A percentile compares a stretch with the other conserved stretches of the same genome.
These are phyloP conservation scores for Aspergillus conjunctus DNA, from an alignment of 495 filamentous ascomycete species.

Conservation along the genomic window DNA sequence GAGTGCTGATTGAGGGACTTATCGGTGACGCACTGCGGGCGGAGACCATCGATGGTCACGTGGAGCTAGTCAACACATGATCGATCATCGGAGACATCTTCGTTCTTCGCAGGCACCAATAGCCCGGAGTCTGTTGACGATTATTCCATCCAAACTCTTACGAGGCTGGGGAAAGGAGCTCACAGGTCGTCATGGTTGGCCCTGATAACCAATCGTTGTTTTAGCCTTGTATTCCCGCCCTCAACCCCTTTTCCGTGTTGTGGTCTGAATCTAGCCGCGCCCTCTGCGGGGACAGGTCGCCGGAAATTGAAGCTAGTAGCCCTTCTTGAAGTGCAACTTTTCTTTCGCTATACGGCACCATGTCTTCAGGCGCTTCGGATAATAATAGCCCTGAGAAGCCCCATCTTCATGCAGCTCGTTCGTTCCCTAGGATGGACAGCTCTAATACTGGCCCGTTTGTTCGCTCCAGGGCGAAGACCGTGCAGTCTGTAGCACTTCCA, in stretches of 20 bases:
- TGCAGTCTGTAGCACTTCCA: constrained; percentile 56
- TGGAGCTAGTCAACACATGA: neutral
- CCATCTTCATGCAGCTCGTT: constrained; percentile 44
- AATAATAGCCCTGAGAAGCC: constrained; percentile 33
- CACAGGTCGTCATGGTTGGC: constrained; percentile 3
- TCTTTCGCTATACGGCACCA: constrained; percentile 10
- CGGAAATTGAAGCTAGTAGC: constrained; percentile 3
- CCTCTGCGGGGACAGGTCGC: neutral
- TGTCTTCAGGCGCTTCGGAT: constrained; percentile 34
- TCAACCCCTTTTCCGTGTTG: neutral
- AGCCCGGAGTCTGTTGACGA: too few relatives aligned
- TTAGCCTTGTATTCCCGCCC: neutral
- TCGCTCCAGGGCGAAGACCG: constrained; percentile 62
- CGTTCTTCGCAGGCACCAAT: too few relatives aligned
- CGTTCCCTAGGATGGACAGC: constrained; percentile 59
- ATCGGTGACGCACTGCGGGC: constrained; percentile 38
- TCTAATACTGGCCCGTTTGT: constrained; percentile 42
- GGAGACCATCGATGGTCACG: constrained; percentile 11
- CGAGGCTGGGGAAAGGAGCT: constrained; percentile 16
- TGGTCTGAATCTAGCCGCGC: neutral
- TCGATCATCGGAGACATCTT: too few relatives aligned
- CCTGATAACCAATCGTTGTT: neutral
- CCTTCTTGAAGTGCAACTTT: constrained; percentile 16
- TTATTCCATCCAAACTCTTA: neutral
- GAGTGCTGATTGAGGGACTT: constrained; percentile 21